A percentile compares a stretch with the other conserved stretches of the same genome.
Conservation (phyloP, 768 basidiomycete species). For the Hypsizygus marmoreus region DNA sequence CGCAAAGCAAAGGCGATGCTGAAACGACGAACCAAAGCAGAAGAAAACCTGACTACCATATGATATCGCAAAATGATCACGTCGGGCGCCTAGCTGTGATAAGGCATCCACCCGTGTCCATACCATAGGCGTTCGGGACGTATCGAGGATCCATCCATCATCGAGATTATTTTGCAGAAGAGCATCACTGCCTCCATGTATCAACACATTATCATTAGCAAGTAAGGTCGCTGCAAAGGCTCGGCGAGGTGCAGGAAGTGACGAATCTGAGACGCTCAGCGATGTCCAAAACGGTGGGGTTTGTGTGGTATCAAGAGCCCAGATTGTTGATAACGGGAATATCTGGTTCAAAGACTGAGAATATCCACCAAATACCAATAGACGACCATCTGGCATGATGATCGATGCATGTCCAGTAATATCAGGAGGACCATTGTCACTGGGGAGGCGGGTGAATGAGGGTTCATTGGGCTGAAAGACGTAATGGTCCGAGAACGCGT, state of each 20-base stretch:
- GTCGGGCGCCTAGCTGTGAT: conserved; percentile 59
- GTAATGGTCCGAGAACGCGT: conserved; percentile 64
- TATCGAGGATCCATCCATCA: conserved; percentile 76
- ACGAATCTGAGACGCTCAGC: conserved; percentile 35
- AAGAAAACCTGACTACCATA: conserved; percentile 68
- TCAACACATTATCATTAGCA: conserved; percentile 56
- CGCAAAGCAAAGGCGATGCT: neutral
- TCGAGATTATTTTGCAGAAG: conserved; percentile 50
- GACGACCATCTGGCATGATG: conserved; percentile 65
- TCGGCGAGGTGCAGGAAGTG: conserved; percentile 59
- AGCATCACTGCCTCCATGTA: conserved; percentile 79
- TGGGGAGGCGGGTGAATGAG: conserved; percentile 57
- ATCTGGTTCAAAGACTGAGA: conserved; percentile 46
- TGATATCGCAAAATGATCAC: conserved; percentile 74
- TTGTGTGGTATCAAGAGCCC: conserved; percentile 61
- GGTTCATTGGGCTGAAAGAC: conserved; percentile 52
- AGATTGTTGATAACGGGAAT: conserved; percentile 60
- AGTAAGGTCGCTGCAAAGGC: conserved; percentile 60
- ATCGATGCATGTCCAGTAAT: conserved; percentile 74
- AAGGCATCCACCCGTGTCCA: conserved; percentile 60
- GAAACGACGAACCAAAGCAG: conserved; percentile 64
- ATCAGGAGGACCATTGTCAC: conserved; percentile 60
- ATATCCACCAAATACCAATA: conserved; percentile 79
- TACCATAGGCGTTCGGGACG: conserved; percentile 51
- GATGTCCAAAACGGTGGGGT: conserved; percentile 50